Conservation (phyloP, 768 basidiomycete genomes). For the Butyriboletus loyo region DNA sequence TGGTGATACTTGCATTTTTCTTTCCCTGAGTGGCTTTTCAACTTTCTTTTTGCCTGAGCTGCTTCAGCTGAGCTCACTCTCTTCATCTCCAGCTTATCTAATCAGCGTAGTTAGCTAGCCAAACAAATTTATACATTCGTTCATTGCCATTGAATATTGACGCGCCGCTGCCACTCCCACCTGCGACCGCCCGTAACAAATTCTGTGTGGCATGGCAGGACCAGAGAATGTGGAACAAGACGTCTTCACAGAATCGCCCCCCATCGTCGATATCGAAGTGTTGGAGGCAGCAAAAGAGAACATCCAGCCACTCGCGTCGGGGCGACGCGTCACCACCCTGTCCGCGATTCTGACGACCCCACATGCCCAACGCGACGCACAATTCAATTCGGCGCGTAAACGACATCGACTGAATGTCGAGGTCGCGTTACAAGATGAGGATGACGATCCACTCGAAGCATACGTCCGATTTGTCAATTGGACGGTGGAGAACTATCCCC, state of each 20-base stretch:
- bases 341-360: slow-evolving; percentile 74
- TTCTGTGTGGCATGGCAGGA: slow-evolving; percentile 15
- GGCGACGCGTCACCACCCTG: slow-evolving; percentile 76
- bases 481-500: slow-evolving; percentile 92
- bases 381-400: slow-evolving; percentile 61
- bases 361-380: slow-evolving; percentile 70
- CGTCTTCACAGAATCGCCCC: slow-evolving; percentile 39
- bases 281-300: slow-evolving; percentile 86
- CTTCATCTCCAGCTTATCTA: not conserved
- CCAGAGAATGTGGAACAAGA: slow-evolving; percentile 35
- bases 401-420: slow-evolving; percentile 71
- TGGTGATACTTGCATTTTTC: no score
- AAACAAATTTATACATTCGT: not conserved
- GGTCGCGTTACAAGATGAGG: slow-evolving; percentile 67
- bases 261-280: slow-evolving; percentile 76
- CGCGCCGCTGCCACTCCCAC: not conserved
- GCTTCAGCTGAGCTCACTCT: not conserved
- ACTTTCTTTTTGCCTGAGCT: not conserved
- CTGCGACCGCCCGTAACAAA: not conserved
- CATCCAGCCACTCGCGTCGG: slow-evolving; percentile 76
- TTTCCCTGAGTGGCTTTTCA: no score
- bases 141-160: not conserved
- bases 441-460: slow-evolving; percentile 80
- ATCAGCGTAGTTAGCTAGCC: not conserved
- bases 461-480: slow-evolving; percentile 86